Evolutionary conservation across 441 rosid species (phyloP), one percentile per base, ranked within the genome.

Genomic region (Jatropha podagrica): DNA sequence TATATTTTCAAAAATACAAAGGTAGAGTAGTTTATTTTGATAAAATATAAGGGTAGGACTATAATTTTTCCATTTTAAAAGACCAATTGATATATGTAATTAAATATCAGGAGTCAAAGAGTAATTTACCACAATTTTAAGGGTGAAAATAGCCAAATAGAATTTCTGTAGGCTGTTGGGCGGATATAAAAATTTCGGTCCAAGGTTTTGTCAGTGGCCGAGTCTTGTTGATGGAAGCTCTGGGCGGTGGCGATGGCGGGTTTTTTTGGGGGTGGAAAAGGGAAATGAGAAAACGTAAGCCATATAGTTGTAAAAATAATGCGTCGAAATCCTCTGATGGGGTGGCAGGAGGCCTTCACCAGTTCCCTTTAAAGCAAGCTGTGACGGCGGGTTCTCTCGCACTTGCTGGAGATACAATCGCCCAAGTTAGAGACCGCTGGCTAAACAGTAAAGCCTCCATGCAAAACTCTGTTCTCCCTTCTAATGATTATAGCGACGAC

Each of bases 351-450:
- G 87, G 80, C 37, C 89, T 90, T 67, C 81, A 73, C 85, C 84
- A 68, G 3, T 95, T 95, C 83, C 99, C 98, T 18, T 68, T 91
- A 9, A 93, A 91, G 88, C 98, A 93, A 79, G 96, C 99, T 23
- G 74, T 76, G 52, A 91, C 95, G 14, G 95, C 97, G 17, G 92
- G 91, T 2, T 85, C 97, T 6, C 92, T 93, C 38, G 86, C 93
- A 52, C 85, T 93, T 27, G 69, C 95, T 37, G 97, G 99, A 8
- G 99, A 93, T 74, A 81, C 95, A 2, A 88, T 93, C 44, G 96
- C 99, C 73, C 98, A 95, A 74, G 32, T 91, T 41, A 78, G 71
- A 2, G 84, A 76, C 40, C 85, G 88, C 56, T 86, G 87, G 88
- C 84, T 83, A 75, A 86, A 79, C 59, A 77, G 52, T 42, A 69